Evolutionary conservation across 495 filamentous ascomycete species (phyloP).

Genomic region (Margaritispora aquatica): DNA sequence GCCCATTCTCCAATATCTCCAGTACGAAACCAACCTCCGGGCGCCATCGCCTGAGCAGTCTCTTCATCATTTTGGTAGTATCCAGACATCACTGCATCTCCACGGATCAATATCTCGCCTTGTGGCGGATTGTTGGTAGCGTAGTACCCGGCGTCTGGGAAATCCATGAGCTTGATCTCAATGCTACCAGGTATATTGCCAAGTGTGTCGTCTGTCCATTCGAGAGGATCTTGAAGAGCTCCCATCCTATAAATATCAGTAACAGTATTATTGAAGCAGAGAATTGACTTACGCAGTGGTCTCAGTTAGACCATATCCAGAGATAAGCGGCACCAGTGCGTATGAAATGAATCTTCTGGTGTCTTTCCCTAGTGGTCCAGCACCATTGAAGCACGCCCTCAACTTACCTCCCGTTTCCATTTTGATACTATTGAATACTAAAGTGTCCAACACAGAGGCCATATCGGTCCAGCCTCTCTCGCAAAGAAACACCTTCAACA

Average conservation of each 20-base stretch:
- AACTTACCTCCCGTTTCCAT: constrained; percentile 78
- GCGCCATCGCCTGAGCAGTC: constrained; percentile 63
- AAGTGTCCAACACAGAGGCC: constrained; percentile 56
- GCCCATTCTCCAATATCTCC: constrained; percentile 92
- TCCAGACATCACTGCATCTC: constrained; percentile 59
- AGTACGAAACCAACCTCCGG: constrained; percentile 90
- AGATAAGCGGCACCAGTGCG: constrained; percentile 77
- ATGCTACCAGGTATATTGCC: constrained; percentile 71
- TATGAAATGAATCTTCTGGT: constrained; percentile 80
- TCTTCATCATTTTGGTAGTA: constrained; percentile 83
- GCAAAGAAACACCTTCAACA: constrained; percentile 58
- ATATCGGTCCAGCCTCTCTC: constrained; percentile 67
- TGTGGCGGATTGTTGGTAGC: constrained; percentile 79
- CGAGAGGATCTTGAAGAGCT: constrained; percentile 74
- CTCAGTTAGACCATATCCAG: constrained; percentile 90
- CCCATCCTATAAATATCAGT: constrained; percentile 61
- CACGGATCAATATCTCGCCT: constrained; percentile 90
- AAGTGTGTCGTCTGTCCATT: constrained; percentile 78
- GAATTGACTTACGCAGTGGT: constrained; percentile 56
- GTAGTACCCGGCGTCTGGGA: constrained; percentile 83
- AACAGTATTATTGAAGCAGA: constrained; percentile 14
- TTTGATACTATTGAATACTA: constrained; percentile 83
- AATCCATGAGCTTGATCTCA: constrained; percentile 92
- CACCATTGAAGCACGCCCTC: constrained; percentile 76
- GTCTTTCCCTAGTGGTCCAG: constrained; percentile 76